A percentile compares a stretch with the other conserved stretches of the same genome.
Evolutionary conservation across 352 stramenopile species (phyloP).

Genomic region (Aphanomyces cochlioides): DNA sequence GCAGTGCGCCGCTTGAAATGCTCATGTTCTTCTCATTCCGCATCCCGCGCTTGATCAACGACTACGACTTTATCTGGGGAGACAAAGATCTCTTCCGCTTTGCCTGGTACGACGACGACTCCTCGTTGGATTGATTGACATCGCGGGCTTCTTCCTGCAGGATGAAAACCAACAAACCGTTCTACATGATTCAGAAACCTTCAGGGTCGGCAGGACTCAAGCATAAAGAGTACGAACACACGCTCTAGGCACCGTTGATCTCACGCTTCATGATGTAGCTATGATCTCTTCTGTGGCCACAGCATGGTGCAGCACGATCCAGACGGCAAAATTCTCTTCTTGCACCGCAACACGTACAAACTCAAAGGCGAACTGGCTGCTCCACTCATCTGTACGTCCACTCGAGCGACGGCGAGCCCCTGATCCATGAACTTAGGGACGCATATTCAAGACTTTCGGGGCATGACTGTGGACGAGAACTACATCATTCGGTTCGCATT

Average conservation of each 20-base stretch:
- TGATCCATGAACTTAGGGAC: background rate
- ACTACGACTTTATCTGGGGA: slow-evolving; percentile 39
- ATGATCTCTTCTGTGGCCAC: slow-evolving; percentile 36
- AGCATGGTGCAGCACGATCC: slow-evolving; percentile 47
- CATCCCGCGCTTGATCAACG: slow-evolving; percentile 37
- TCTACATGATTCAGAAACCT: slow-evolving; percentile 45
- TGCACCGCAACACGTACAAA: slow-evolving; percentile 39
- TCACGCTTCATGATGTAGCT: background rate
- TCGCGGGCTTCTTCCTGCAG: background rate
- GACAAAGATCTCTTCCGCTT: slow-evolving; percentile 64
- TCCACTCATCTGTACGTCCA: background rate
- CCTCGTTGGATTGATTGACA: background rate
- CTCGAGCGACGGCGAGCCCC: background rate
- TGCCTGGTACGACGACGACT: slow-evolving; percentile 47
- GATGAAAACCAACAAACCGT: slow-evolving; percentile 29
- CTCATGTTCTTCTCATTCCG: slow-evolving; percentile 49
- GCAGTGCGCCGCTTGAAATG: slow-evolving; percentile 33
- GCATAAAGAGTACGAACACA: slow-evolving; percentile 29
- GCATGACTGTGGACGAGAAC: background rate
- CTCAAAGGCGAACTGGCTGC: background rate
- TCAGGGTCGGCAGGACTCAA: slow-evolving; percentile 42
- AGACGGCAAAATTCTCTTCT: slow-evolving; percentile 33
- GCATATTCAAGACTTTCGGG: slow-evolving; percentile 15
- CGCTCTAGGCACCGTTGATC: background rate
- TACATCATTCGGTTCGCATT: slow-evolving; percentile 1